Base-by-base conservation (phyloP, 2,329 filamentous ascomycete genomes). In the Hypoxylon sp. region DNA sequence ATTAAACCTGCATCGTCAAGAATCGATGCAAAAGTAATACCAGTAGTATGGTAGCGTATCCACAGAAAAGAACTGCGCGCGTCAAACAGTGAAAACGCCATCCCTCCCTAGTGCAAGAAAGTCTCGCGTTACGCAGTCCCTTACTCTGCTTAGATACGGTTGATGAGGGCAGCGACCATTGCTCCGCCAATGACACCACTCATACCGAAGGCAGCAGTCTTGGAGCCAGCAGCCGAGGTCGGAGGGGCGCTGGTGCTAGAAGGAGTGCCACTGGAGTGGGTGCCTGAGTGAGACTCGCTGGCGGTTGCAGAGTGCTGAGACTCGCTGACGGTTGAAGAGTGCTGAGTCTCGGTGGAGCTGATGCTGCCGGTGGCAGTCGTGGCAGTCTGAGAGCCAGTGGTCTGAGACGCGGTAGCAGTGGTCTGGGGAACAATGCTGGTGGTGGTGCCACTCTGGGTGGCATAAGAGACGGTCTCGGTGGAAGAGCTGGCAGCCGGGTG, bases 41-140 rank as follows among this genome's bases (percentile, higher is more conserved):
- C 63, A 64, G 45, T 46, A 68, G 38, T 68, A 65, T 65, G 62
- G 65, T 51, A 61, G 53, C 57, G 65, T 70, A 70, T 66, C 65
- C 61, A 63, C 59, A 62, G 68, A 70, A 68, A 68, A 58, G 45
- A 67, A 65, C 59, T 49, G 50, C 68, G 63, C 21, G 38, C n/a
- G 48, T 32, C 34, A 57, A 21, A 50, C 57, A 19, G 45, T 46
- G 59, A 60, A 56, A 59, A 63, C 52, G 49, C 61, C 53, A 65
- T 58, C 43, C 14, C 63, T 23, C 28, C 17, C 30, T 38, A 36
- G 36, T 43, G 52, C 55, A 11, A 65, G 41, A 60, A 57, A 6
- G 19, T 25, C 30, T 32, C n/a, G 25, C 53, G 30, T 60, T 30
- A 62, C 25, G 45, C 21, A 36, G 6, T 28, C 21, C 17, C 10